Percentiles rank a stretch among this genome's conserved stretches.
These are phyloP conservation scores for Sapria himalayana DNA, from an alignment of 345 rosid species.

Conservation along the genomic window DNA sequence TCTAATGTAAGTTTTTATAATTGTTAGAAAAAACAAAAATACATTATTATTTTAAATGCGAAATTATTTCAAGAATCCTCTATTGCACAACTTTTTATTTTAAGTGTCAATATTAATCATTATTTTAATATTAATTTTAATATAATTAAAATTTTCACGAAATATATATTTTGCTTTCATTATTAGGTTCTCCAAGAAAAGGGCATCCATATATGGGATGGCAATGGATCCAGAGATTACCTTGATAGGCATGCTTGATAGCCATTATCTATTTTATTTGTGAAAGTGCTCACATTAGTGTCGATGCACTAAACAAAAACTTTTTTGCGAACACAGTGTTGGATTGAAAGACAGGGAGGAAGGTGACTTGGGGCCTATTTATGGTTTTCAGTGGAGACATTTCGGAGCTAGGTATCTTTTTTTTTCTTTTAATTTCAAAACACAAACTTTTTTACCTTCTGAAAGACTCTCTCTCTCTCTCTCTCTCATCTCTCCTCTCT, in stretches of 20 bases:
- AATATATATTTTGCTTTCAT: slow-evolving; percentile 3
- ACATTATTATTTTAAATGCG: no score
- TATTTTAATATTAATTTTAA: no score
- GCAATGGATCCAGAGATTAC: slow-evolving; percentile 81
- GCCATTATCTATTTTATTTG: no score
- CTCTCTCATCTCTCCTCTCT: background rate
- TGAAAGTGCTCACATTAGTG: no score
- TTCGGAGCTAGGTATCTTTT: slow-evolving; percentile 72
- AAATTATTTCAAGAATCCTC: no score
- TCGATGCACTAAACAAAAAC: no score
- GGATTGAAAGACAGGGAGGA: slow-evolving; percentile 72
- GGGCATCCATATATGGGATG: slow-evolving; percentile 89
- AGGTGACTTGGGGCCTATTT: slow-evolving; percentile 90
- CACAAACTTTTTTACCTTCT: no score
- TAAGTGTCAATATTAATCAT: no score
- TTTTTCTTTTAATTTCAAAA: slow-evolving; percentile 1
- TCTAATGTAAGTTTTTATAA: no score
- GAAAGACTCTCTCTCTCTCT: slow-evolving; percentile 6
- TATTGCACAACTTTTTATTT: no score
- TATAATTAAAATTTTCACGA: no score
- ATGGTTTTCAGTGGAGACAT: slow-evolving; percentile 99
- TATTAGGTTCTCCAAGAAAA: slow-evolving; percentile 62
- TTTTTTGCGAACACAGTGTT: slow-evolving; percentile 26
- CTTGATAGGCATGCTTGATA: slow-evolving; percentile 56
- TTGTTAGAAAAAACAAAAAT: no score